Evolutionary conservation across 768 basidiomycete genomes (phyloP), one percentile per base, ranked within the genome.

Genomic region (Amanita jacksonii): DNA sequence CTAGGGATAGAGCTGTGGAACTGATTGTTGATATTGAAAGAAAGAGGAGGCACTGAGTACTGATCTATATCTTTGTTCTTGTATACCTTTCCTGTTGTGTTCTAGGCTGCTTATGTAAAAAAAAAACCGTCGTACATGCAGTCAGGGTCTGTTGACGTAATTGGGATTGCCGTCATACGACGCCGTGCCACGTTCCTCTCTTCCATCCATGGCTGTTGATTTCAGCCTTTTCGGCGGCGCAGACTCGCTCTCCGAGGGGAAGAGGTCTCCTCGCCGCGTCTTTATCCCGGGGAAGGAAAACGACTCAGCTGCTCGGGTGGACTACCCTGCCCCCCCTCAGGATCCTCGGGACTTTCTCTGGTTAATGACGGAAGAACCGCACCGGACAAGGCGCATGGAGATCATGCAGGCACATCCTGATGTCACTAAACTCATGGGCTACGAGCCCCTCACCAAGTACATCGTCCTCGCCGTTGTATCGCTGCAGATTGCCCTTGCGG

Each of bases 301-400:
- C 13, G 44, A 38, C 44, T 18, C 24, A 22, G 30, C 18, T 28
- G 61, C 73, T 38, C 52, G 62, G 2, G 61, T 62, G n/a, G 59
- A 63, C 3, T 61, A 73, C 53, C 60, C 67, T 15, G 69, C 63
- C 4, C 77, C 77, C 2, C 82, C 83, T 0, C 79, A 81, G 57
- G 80, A 91, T 54, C 84, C 87, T 1, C 61, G 69, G 0, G 94
- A 98, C 53, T 98, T 96, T 55, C 70, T 97, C 23, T 99, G 96
- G 96, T 57, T 93, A 35, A 87, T 97, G 81, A 96, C 90, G 0
- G 96, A 99, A 63, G 96, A 99, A 57, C 96, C 96, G 2, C 96
- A 99, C 62, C 77, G 94, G 39, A 79, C 81, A 12, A 68, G 96
- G 43, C 68, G 96, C 46, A 80, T 78, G 66, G 84, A 77, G 5